Base-by-base conservation (phyloP, 257 asterid genomes). In the Solanum sejunctum region DNA sequence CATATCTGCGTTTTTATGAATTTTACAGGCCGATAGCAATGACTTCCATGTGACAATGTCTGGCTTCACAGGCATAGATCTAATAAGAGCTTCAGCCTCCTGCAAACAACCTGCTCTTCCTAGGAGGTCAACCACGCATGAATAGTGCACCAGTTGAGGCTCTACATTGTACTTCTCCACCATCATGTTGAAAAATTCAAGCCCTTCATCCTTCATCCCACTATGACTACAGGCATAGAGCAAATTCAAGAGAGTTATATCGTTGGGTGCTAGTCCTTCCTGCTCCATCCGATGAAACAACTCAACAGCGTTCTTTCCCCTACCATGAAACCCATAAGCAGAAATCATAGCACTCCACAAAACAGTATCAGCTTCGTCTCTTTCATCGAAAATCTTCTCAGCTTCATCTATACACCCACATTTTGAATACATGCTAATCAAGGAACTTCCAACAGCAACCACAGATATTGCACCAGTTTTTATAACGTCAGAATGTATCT, bases 301-400 rank as follows among this genome's bases (percentile, higher is more conserved):
- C 81, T 88, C 89, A 69, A 93, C 85, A 0, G 98, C 95, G 71
- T 93, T 92, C 21, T 91, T 84, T 89, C 98, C 99, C 89, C 83
- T 93, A 11, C 98, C 99, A 81, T 96, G 98, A 85, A 93, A 91
- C 39, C 99, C 99, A 67, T 93, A 96, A 84, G 99, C 98, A 84
- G 99, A 85, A 66, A 96, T 92, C 94, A 96, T 91, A 17, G 98
- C 92, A 87, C 95, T 93, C 95, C 96, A 93, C 28, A 93, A 69
- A 81, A 96, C 96, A 67, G 77, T 71, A 91, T 95, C 91, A 51
- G 82, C 89, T 80, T 72, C 91, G 12, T 49, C 84, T 80, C 94
- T 90, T 72, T 95, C 95, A 56, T 26, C 86, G 16, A 96, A 96
- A 79, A 88, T 92, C 90, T 82, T 93, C 49, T 88, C 90, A 70